These are phyloP conservation scores for Termitomyces titanicus DNA, from an alignment of 768 basidiomycete genomes.

Conservation along the genomic window DNA sequence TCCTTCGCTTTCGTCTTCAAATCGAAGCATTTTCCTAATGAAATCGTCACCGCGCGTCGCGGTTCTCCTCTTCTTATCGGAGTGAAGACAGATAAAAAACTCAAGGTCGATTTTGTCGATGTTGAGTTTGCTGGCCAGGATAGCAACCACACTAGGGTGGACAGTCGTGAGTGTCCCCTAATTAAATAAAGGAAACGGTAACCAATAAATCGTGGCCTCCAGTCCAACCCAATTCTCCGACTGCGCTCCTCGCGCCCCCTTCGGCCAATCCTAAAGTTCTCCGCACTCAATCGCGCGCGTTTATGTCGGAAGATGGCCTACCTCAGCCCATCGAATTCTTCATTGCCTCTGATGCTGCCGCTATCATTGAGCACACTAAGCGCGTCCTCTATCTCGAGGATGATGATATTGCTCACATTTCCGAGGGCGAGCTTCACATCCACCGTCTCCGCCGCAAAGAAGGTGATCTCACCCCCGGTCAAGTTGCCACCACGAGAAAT, in stretches of 20 bases:
- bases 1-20: conserved; percentile 99
- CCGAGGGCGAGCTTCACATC: conserved; percentile 97
- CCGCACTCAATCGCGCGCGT: conserved; percentile 94
- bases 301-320: conserved; percentile 97
- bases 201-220: neutral
- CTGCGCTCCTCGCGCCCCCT: conserved; percentile 64
- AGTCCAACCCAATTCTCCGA: conserved; percentile 51
- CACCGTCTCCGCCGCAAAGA: conserved; percentile 93
- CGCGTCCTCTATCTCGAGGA: conserved; percentile 98
- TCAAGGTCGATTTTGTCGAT: conserved; percentile 99
- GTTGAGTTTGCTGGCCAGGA: conserved; percentile 89
- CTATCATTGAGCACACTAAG: conserved; percentile 98
- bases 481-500: conserved; percentile 74
- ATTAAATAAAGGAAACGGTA: neutral
- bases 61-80: conserved; percentile 96
- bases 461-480: conserved; percentile 54
- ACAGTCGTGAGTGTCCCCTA: conserved; percentile 32
- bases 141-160: conserved; percentile 35
- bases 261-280: conserved; percentile 71
- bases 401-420: conserved; percentile 97
- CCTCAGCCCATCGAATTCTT: conserved; percentile 99
- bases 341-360: conserved; percentile 95
- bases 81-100: conserved; percentile 99
- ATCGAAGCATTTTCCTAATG: conserved; percentile 91
- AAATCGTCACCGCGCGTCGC: conserved; percentile 93